These are phyloP conservation scores for Solanum chiquidenum DNA, from an alignment of 257 asterid genomes.

Conservation along the genomic window DNA sequence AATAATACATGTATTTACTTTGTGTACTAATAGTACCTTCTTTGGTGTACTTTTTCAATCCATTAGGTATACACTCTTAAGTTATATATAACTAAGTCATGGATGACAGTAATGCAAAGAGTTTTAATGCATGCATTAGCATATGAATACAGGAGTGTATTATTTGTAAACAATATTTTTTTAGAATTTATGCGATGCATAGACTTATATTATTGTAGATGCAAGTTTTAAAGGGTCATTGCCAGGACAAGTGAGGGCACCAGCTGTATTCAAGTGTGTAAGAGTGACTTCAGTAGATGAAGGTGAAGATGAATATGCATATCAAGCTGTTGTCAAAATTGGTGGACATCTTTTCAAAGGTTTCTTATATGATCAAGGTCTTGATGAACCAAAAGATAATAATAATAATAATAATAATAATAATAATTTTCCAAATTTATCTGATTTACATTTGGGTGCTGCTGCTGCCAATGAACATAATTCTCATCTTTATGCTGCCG, in stretches of 20 bases:
- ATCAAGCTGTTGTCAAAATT: constrained; percentile 58
- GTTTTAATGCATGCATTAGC: not conserved
- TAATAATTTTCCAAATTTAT: constrained; percentile 31
- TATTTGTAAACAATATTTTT: not conserved
- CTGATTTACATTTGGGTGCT: constrained; percentile 62
- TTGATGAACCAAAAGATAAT: constrained; percentile 23
- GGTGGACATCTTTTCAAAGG: constrained; percentile 85
- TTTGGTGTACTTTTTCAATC: not conserved
- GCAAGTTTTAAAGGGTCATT: constrained; percentile 40
- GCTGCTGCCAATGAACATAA: constrained; percentile 5
- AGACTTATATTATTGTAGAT: constrained; percentile 9
- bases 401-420: not conserved
- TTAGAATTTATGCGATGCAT: not conserved
- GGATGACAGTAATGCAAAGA: not conserved
- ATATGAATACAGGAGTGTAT: too few species aligned
- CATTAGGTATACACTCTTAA: too few species aligned
- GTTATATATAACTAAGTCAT: not conserved
- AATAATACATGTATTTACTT: too few species aligned
- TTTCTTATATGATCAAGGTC: constrained; percentile 61
- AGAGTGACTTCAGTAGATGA: constrained; percentile 57
- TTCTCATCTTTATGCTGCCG: constrained; percentile 21
- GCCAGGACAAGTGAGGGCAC: constrained; percentile 70
- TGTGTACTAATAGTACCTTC: too few species aligned
- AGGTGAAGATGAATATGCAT: constrained; percentile 71
- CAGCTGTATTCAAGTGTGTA: constrained; percentile 69